phyloP scores from a whole-genome alignment of 2,329 filamentous ascomycete genomes.

The Ophiocordyceps unilateralis region DNA sequence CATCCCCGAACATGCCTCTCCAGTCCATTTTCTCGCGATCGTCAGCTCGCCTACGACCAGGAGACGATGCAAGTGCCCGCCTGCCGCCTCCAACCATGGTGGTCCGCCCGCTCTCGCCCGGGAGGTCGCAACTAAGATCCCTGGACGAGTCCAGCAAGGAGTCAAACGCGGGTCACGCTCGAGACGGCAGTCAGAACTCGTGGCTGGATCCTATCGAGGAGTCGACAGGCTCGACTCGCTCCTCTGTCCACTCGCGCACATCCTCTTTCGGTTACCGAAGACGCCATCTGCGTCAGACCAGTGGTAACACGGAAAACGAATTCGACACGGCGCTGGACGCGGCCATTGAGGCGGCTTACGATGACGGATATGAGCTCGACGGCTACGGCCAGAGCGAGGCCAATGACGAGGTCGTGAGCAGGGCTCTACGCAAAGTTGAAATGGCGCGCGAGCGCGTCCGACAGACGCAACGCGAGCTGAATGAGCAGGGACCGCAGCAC shows the following conservation, averaged over 20 bases:
- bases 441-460: conserved; percentile 59
- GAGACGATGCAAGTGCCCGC: conserved; percentile 9
- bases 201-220: conserved; percentile 94
- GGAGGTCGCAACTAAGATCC: conserved; percentile 7
- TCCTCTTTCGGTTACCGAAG: conserved; percentile 52
- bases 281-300: conserved; percentile 51
- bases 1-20: conserved; percentile 13
- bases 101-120: conserved; percentile 33
- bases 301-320: conserved; percentile 66
- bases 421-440: conserved; percentile 50
- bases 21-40: conserved; percentile 38
- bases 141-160: conserved; percentile 10
- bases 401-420: conserved; percentile 29
- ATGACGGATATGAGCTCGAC: conserved; percentile 68
- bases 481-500: conserved; percentile 9
- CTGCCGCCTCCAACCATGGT: conserved; percentile 17
- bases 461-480: conserved; percentile 53
- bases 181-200: conserved; percentile 59
- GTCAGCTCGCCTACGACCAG: conserved; percentile 14
- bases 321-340: conserved; percentile 91
- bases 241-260: conserved; percentile 65
- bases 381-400: conserved; percentile 18
- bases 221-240: conserved; percentile 62
- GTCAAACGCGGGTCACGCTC: conserved; percentile 19
- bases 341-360: conserved; percentile 89